phyloP scores from a whole-genome alignment of 352 stramenopile genomes.

The Globisporangium mamillatum region DNA sequence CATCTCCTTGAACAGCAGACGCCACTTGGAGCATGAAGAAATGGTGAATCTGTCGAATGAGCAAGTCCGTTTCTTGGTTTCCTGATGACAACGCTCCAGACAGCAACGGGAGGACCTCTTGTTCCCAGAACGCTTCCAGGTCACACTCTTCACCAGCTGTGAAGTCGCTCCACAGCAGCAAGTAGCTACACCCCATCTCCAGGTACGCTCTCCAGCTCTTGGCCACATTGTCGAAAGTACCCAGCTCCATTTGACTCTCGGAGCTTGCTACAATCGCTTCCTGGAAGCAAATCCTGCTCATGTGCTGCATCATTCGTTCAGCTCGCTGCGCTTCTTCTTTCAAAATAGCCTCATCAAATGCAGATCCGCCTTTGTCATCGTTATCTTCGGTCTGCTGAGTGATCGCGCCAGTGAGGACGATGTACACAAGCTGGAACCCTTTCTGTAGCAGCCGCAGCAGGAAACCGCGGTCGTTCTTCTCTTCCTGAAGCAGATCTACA shows the following conservation, averaged over 20 bases:
- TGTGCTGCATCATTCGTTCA: slow-evolving; percentile 27
- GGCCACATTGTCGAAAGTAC: background rate
- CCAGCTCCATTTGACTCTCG: background rate
- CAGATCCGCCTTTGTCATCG: background rate
- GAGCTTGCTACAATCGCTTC: slow-evolving; percentile 14
- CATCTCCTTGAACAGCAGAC: slow-evolving; percentile 5
- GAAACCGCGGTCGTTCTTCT: slow-evolving; percentile 51
- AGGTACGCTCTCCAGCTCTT: slow-evolving; percentile 23
- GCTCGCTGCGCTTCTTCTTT: background rate
- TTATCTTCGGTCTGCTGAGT: background rate
- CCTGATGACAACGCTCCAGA: background rate
- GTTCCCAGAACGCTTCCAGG: slow-evolving; percentile 37
- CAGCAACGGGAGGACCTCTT: slow-evolving; percentile 29
- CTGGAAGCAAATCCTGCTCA: slow-evolving; percentile 35
- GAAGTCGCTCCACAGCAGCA: slow-evolving; percentile 39
- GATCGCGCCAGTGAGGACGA: slow-evolving; percentile 18
- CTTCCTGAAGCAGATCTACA: slow-evolving; percentile 57
- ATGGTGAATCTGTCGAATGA: slow-evolving; percentile 38
- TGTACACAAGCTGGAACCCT: slow-evolving; percentile 43
- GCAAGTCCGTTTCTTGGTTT: slow-evolving; percentile 3
- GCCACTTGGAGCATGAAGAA: slow-evolving; percentile 43
- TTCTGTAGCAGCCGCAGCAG: slow-evolving; percentile 58
- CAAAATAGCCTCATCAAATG: slow-evolving; percentile 2
- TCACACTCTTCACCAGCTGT: slow-evolving; percentile 19
- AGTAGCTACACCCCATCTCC: slow-evolving; percentile 46